Evolutionary conservation across 1,284 basidiomycete genomes (phyloP), one percentile per base, ranked within the genome.

Genomic region (Irpex lacteus): DNA sequence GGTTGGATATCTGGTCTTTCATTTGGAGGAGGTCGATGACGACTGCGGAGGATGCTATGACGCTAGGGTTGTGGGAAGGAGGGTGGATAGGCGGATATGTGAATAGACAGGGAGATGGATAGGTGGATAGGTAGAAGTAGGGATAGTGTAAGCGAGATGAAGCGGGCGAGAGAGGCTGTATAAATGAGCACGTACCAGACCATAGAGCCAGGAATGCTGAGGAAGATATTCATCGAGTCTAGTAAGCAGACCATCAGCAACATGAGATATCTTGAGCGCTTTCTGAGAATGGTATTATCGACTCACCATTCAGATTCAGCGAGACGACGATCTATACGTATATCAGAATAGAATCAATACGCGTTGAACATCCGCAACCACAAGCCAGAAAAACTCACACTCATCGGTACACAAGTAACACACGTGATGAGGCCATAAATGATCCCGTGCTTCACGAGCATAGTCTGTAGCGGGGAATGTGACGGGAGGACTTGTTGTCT

Each of bases 171-270:
- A 5, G 32, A 34, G 32, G 32, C 32, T 34, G 32, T 6, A 34
- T 34, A 6, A 6, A 34, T 34, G 32, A 34, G 6, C 1, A 34
- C 37, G 21, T 54, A 54, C 52, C 52, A 18, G 0, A 21, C 11
- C 21, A 26, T 32, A 21, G 8, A 47, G 49, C 64, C 61, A 4
- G 64, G 64, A 4, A 56, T 49, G 32, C 38, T 60, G 15, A 65
- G 54, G 53, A 63, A 54, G 21, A 65, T 63, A 37, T 63, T 64
- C 64, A 65, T 65, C 21, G 64, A 60, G 32, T 60, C 61, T 65
- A 58, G 32, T 6, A 34, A 34, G 32, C 32, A 34, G 5, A 34
- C 5, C 32, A 34, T 15, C 11, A 15, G 21, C 8, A 19, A 11
- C 32, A 26, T 18, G 19, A 50, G 47, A 34, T 19, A 6, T 47